Evolutionary conservation across 2,329 filamentous ascomycete genomes (phyloP).

Genomic region (Nemania diffusa): DNA sequence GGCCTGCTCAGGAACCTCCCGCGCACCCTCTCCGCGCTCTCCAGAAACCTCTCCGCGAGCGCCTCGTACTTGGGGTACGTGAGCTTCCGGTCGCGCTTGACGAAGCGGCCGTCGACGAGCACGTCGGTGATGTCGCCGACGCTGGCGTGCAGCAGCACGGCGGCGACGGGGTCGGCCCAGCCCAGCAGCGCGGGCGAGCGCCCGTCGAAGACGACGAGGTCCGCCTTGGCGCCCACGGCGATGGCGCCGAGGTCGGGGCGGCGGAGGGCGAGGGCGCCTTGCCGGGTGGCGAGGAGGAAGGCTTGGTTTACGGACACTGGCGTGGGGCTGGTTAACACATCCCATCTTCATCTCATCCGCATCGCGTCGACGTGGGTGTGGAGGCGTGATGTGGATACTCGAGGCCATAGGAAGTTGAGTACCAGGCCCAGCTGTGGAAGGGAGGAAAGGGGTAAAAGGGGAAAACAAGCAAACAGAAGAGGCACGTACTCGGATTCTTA

Average conservation of each 20-base stretch:
- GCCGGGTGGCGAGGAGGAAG: slow-evolving; percentile 64
- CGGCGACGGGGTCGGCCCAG: slow-evolving; percentile 66
- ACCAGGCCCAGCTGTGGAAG: no score
- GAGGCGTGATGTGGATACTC: no score
- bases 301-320: slow-evolving; percentile 62
- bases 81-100: slow-evolving; percentile 57
- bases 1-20: slow-evolving; percentile 42
- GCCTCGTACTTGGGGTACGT: slow-evolving; percentile 44
- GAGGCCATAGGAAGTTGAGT: no score
- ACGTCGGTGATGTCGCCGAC: slow-evolving; percentile 64
- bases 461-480: background rate
- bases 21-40: slow-evolving; percentile 50
- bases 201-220: slow-evolving; percentile 64
- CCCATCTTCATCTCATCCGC: no score
- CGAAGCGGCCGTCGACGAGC: slow-evolving; percentile 59
- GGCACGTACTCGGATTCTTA: slow-evolving; percentile 57
- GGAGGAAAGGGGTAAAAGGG: background rate
- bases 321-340: background rate
- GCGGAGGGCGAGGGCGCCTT: slow-evolving; percentile 62
- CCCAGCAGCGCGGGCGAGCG: slow-evolving; percentile 61
- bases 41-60: slow-evolving; percentile 49
- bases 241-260: slow-evolving; percentile 63
- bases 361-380: no score
- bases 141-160: slow-evolving; percentile 64
- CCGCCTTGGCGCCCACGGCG: slow-evolving; percentile 61